Evolutionary conservation across 2,329 filamentous ascomycete species (phyloP), one percentile per base, ranked within the genome.

Genomic region (Phaeoacremonium minimum): DNA sequence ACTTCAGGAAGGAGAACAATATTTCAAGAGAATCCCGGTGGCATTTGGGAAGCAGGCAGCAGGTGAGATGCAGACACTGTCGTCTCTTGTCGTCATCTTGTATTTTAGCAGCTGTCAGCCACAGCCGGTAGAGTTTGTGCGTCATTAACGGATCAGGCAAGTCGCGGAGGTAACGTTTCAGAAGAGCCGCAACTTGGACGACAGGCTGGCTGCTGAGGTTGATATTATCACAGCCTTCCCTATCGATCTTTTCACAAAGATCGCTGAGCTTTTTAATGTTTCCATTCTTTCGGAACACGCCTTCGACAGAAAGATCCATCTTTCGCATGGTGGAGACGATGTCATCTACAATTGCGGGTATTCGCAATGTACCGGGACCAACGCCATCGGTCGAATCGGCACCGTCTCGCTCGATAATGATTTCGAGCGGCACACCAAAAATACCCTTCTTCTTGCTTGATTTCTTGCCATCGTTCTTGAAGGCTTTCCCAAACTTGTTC

Each of bases 221-320:
- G 38, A 95, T 83, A 37, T 83, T 79, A 46, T 94, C 88, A 42
- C 85, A 87, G 29, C 88, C 91, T 36, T 88, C 84, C 30, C 79
- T 79, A 58, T 98, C 93, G 46, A 98, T 89, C 49, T 83, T 73
- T 38, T 94, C 87, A 28, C 88, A 83, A 6, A 94, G 71, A 43
- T 95, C 90, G 49, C 86, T 87, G 30, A 96, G 73, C 48, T 90
- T 87, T 60, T 93, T 91, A 66, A 98, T 96, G 61, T 97, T 98
- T 50, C 93, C 93, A 53, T 97, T 98, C 74, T 98, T 98, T 50
- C 93, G 83, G 77, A 98, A 98, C 15, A 98, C 90, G 51, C 93
- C 93, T 61, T 98, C 93, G 2, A 98, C 88, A 2, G 91, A 97
- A 68, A 98, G 89, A 60, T 98, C 93, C 88, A 98, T 97, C 62